Percentiles rank a stretch among this genome's conserved stretches.
Evolutionary conservation across 2,329 filamentous ascomycete genomes (phyloP).

Genomic region (Aspergillus quadricinctus): DNA sequence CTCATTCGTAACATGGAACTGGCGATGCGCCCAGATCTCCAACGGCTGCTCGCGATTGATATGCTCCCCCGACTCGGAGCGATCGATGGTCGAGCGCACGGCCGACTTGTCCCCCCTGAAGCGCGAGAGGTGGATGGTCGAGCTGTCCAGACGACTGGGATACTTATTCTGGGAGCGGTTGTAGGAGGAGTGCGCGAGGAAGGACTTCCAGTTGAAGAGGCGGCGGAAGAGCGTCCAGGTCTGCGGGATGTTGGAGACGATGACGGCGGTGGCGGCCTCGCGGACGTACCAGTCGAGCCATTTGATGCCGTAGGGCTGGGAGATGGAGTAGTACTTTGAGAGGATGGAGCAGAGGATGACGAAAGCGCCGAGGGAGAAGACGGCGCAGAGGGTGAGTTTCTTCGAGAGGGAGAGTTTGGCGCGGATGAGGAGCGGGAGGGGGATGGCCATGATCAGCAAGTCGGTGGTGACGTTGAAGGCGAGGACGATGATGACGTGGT

Average conservation of each 20-base stretch:
- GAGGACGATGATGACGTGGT: constrained; percentile 47
- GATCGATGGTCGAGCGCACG: constrained; percentile 3
- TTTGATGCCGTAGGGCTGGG: constrained; percentile 50
- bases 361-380: constrained; percentile 56
- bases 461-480: constrained; percentile 49
- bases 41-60: constrained; percentile 6
- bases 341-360: constrained; percentile 55
- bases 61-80: constrained; percentile 8
- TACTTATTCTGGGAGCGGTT: constrained; percentile 8
- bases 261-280: constrained; percentile 56
- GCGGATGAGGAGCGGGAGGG: constrained; percentile 43
- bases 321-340: constrained; percentile 60
- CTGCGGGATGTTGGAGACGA: constrained; percentile 59
- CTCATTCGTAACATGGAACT: constrained; percentile 18
- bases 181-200: constrained; percentile 20
- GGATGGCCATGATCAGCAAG: constrained; percentile 43
- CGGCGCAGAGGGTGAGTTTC: constrained; percentile 51
- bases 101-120: constrained; percentile 9
- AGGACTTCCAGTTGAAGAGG: constrained; percentile 36
- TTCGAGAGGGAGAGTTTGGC: constrained; percentile 39
- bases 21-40: constrained; percentile 17
- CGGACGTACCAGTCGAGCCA: constrained; percentile 60
- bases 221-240: constrained; percentile 55
- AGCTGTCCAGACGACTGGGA: constrained; percentile 5
- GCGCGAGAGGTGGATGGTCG: constrained; percentile 10